phyloP scores from a whole-genome alignment of 371 early-diverging fungal species.

The Mucor racemosus region DNA sequence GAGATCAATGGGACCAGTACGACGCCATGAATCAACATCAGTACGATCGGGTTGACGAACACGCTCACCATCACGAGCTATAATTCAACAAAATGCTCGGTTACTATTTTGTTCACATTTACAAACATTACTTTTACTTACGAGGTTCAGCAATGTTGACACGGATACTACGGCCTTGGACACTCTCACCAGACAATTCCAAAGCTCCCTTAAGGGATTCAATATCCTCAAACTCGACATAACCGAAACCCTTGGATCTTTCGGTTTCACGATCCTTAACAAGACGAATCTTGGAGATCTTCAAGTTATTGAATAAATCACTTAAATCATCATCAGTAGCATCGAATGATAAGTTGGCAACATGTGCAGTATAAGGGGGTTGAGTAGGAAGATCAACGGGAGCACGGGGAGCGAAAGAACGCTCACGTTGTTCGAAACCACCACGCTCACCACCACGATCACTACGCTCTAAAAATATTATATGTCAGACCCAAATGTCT shows the following conservation, averaged over 20 bases:
- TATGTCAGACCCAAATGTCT: background rate
- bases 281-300: constrained; percentile 70
- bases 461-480: constrained; percentile 3
- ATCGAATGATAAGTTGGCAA: constrained; percentile 90
- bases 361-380: constrained; percentile 87
- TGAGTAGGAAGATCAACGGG: constrained; percentile 79
- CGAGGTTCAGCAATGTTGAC: constrained; percentile 89
- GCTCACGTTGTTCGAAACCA: constrained; percentile 42
- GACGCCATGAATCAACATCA: constrained; percentile 59
- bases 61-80: constrained; percentile 44
- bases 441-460: constrained; percentile 51
- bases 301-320: constrained; percentile 70
- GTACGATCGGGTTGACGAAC: constrained; percentile 50
- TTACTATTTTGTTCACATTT: background rate
- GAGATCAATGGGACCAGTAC: constrained; percentile 47
- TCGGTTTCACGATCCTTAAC: constrained; percentile 73
- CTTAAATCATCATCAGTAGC: constrained; percentile 76
- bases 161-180: constrained; percentile 76
- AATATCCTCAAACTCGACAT: constrained; percentile 88
- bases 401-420: constrained; percentile 44
- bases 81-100: background rate
- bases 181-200: constrained; percentile 62
- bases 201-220: constrained; percentile 85
- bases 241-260: constrained; percentile 90
- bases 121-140: constrained; percentile 43